Evolutionary conservation across 2,329 filamentous ascomycete species (phyloP), one percentile per base, ranked within the genome.

Genomic region (Neopestalotiopsis rosae): DNA sequence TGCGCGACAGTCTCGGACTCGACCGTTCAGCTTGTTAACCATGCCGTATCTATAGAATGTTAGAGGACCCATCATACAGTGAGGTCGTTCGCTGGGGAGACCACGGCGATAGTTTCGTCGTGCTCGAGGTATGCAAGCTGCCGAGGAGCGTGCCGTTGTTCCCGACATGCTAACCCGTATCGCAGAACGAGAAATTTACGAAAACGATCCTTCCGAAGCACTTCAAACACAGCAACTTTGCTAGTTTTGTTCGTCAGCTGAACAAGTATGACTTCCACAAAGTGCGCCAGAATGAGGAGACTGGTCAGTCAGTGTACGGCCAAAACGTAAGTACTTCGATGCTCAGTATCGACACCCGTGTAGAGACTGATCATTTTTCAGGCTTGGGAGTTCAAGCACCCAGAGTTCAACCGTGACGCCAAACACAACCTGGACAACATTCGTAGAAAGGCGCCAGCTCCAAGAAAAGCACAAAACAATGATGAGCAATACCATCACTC

Each of bases 381-480:
- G 93, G 90, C 92, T 13, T 97, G 94, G 94, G 96, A 99, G 79
- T 99, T 99, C 79, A 97, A 96, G 79, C 96, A 99, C 77, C 95
- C 95, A 13, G 94, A 97, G 76, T 99, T 99, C 83, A 93, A 94
- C 75, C 92, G 93, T 72, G 95, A 98, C 81, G 97, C 95, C 82
- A 98, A 98, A 80, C 94, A 98, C 78, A 96, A 94, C 61, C 86
- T 99, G 62, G 96, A 99, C 77, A 98, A 98, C 74, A 99, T 99
- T 76, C 90, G 94, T 76, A 89, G 96, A 74, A 99, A 99, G 83
- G 95, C 96, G 2, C 96, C 96, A 0, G 94, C 95, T 1, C 93
- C 95, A 3, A 87, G 95, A 72, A 98, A 98, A 79, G 81, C 86
- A 3, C 88, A 89, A 72, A 83, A 84, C 12, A 79, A 85, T 20